phyloP scores from a whole-genome alignment of 1,284 basidiomycete genomes.

The Ganoderma leucocontextum region DNA sequence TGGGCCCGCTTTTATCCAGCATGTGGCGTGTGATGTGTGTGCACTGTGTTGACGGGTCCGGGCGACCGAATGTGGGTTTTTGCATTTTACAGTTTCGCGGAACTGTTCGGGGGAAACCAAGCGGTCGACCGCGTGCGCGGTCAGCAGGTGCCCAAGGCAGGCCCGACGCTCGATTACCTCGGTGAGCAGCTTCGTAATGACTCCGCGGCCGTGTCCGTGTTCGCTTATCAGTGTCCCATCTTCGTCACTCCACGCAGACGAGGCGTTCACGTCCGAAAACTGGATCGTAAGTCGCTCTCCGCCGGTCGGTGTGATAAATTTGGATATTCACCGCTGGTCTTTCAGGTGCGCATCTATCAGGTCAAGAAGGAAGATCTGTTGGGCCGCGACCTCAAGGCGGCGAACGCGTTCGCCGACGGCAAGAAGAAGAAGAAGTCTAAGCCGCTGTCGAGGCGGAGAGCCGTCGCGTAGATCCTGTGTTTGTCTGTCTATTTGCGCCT shows the following conservation, averaged over 20 bases:
- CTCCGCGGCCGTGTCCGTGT: conserved; percentile 7
- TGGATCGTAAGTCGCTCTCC: conserved; percentile 82
- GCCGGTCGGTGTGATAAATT: not conserved
- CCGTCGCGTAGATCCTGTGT: conserved; percentile 45
- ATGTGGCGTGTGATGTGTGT: conserved; percentile 12
- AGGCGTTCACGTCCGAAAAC: conserved; percentile 97
- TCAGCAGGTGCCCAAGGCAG: conserved; percentile 78
- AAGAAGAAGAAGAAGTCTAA: conserved; percentile 87
- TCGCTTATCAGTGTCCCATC: conserved; percentile 25
- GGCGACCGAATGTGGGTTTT: not conserved
- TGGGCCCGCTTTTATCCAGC: conserved; percentile 2
- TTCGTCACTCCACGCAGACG: conserved; percentile 60
- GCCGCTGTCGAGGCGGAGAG: conserved; percentile 65
- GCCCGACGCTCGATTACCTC: conserved; percentile 88
- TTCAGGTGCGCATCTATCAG: conserved; percentile 89
- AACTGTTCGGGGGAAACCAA: conserved; percentile 83
- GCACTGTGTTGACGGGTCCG: conserved; percentile 19
- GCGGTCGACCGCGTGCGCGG: conserved; percentile 86
- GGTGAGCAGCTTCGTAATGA: conserved; percentile 52
- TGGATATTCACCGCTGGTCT: conserved; percentile 15
- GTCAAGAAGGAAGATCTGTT: conserved; percentile 96
- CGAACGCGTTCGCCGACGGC: conserved; percentile 85
- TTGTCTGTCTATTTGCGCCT: conserved; percentile 4
- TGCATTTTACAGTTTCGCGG: conserved; percentile 69
- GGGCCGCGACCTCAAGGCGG: conserved; percentile 87